Conservation (phyloP, 169 alveolate genomes). For the Neospora caninum region DNA sequence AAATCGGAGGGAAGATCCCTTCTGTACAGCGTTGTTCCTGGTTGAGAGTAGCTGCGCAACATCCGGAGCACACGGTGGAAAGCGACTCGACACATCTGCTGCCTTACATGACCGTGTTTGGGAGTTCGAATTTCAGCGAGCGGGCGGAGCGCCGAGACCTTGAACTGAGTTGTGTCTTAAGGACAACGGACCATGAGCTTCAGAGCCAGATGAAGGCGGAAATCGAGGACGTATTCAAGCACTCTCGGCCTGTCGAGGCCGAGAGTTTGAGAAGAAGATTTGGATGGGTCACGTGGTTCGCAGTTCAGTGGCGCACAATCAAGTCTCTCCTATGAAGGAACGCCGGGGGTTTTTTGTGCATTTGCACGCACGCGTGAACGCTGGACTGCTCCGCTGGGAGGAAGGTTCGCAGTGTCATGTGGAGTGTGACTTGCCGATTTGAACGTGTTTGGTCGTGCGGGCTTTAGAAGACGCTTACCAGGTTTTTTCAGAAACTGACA, state of each 20-base stretch:
- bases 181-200: slow-evolving; percentile 29
- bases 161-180: slow-evolving; percentile 32
- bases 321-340: background rate
- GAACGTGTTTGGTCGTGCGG: too few relatives aligned
- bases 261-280: background rate
- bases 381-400: too few relatives aligned
- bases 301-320: background rate
- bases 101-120: slow-evolving; percentile 41
- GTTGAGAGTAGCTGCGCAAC: too few relatives aligned
- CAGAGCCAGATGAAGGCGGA: slow-evolving; percentile 40
- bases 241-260: background rate
- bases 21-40: too few relatives aligned
- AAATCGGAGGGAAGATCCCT: too few relatives aligned
- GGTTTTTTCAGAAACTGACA: too few relatives aligned
- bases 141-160: slow-evolving; percentile 38
- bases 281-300: slow-evolving; percentile 1
- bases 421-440: too few relatives aligned
- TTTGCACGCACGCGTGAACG: too few relatives aligned
- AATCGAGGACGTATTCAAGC: background rate
- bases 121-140: slow-evolving; percentile 49
- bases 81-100: background rate
- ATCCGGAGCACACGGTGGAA: too few relatives aligned
- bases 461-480: too few relatives aligned
- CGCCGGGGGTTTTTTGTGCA: too few relatives aligned
- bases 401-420: too few relatives aligned